Base-by-base conservation (phyloP, 1,284 basidiomycete genomes). In the Macrocystidia cucumis region DNA sequence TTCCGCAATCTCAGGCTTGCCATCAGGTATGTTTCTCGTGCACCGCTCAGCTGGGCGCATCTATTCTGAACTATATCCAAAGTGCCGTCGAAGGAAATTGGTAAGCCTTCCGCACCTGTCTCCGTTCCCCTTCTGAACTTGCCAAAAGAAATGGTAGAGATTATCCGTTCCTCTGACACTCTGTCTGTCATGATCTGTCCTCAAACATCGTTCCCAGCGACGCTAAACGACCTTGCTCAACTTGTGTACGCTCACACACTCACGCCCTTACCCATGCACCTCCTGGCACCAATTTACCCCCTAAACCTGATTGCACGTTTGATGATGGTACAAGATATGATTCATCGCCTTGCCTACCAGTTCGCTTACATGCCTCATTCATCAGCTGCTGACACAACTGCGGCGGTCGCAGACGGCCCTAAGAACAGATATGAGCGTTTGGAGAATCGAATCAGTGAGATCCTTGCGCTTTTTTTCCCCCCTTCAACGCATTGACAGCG, bases 31-130 rank as follows among this genome's bases (percentile, higher is more conserved):
- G 53, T 51, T 29, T 32, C 29, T 20, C 26, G 35, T 40, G 14
- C 14, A 19, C 61, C 56, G 58, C 61, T n/a, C n/a, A n/a, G 2
- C 58, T 55, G 40, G 39, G 30, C 7, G 14, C 29, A 44, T 18
- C 29, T 23, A 34, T 6, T 19, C 26, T 26, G n/a, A 26, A 34
- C 26, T 12, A 9, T 31, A 38, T 13, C 37, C 63, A 62, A 61
- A 84, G 63, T 85, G 81, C 51, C 76, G 82, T 26, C 65, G 71
- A 44, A 69, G 82, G 40, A 85, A 85, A 57, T 54, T 85, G 59
- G 82, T 83, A 50, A 60, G 78, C 26, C 11, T 46, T 37, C 18
- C 36, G 25, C 32, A 25, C 12, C 32, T 14, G 39, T 32, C 37
- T 20, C 19, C 20, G 16, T 34, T 41, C 35, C 13, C 23, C 24